Base-by-base conservation (phyloP, 2,329 filamentous ascomycete genomes). In the Cylindrodendrum hubeiense region DNA sequence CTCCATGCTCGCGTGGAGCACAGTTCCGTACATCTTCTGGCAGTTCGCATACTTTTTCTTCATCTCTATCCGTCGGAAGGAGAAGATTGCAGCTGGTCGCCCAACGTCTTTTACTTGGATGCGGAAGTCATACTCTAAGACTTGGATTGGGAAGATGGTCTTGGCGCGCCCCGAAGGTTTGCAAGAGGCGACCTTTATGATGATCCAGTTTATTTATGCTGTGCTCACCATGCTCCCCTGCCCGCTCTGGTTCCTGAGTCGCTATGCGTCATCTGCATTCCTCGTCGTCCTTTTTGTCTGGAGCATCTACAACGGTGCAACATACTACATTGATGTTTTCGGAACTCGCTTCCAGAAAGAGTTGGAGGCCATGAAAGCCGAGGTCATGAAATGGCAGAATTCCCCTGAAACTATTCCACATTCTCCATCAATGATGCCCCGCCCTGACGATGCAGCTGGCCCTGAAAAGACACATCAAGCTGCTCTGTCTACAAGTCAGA, bases 61-160 rank as follows among this genome's bases (percentile, higher is more conserved):
- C 72, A 99, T 99, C 80, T 97, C 94, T 1, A 93, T 98, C 39
- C 93, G 96, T 46, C 92, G 95, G n/a, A 90, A 93, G 59, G 94
- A 97, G 63, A 95, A 98, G 84, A 99, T 99, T 75, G 94, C 94
- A 8, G 96, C 96, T 17, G 96, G 96, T 15, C 91, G 95, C 3
- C 96, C 95, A 5, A 99, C 96, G 1, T 97, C 94, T 15, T 99
- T 98, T 79, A 99, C 96, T 54, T 99, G 96, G 96, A 87, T 99
- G 56, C 93, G 95, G 66, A 91, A 90, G 73, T 97, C 94, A 1
- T 99, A 98, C 81, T 90, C 92, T 53, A 96, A 94, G 76, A 92
- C 91, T 3, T 95, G 91, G 90, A 91, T 99, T 69, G 97, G 96
- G 58, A 93, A 90, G 75, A 76, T 97, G 60, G 95, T 99, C 34